Percentiles rank a stretch among this genome's conserved stretches.
Conservation (phyloP, 192 early-diverging fungal species). For the Coemansia sp. region DNA sequence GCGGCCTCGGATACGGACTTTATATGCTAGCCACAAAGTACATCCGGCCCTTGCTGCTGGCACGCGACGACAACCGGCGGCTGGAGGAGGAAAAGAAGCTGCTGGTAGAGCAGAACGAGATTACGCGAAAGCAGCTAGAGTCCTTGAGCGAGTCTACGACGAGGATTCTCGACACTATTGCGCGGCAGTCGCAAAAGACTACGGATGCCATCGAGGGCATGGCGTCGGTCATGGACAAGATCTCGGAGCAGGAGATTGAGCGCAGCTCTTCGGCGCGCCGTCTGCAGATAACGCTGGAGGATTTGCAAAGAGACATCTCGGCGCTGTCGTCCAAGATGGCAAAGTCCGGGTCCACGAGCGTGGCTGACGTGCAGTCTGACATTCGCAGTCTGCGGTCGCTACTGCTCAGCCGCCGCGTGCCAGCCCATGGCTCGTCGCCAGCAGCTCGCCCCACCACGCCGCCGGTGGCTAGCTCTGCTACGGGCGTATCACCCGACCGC, state of each 20-base stretch:
- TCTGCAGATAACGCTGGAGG: conserved; percentile 42
- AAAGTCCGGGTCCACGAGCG: conserved; percentile 10
- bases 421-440: conserved; percentile 44
- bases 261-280: conserved; percentile 21
- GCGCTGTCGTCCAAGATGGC: conserved; percentile 20
- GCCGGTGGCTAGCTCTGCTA: background rate
- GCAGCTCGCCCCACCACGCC: conserved; percentile 45
- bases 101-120: conserved; percentile 67
- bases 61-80: conserved; percentile 53
- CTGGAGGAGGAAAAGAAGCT: conserved; percentile 60
- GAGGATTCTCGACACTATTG: conserved; percentile 60
- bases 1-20: conserved; percentile 87
- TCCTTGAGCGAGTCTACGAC: conserved; percentile 67
- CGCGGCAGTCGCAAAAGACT: conserved; percentile 68
- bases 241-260: conserved; percentile 30
- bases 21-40: conserved; percentile 64
- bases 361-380: conserved; percentile 84
- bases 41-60: conserved; percentile 31
- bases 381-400: conserved; percentile 92
- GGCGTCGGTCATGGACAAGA: conserved; percentile 42
- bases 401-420: conserved; percentile 74
- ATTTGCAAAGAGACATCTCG: conserved; percentile 40
- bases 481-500: background rate
- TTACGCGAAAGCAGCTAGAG: conserved; percentile 69
- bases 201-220: conserved; percentile 66